Base-by-base conservation (phyloP, 78 protist genomes). In the Cyanophora paradoxa region DNA sequence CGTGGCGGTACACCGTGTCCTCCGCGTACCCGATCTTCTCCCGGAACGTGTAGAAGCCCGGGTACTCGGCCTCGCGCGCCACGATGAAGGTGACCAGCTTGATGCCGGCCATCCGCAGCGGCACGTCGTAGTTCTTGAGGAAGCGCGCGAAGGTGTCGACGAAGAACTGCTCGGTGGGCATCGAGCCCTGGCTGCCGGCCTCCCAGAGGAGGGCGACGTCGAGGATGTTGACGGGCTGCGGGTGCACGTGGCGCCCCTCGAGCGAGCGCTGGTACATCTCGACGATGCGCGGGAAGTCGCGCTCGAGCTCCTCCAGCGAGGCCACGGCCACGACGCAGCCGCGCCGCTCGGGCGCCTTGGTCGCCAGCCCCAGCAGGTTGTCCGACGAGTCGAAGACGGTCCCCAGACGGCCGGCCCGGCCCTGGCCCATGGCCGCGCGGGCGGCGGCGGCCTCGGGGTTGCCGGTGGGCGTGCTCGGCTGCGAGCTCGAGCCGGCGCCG, bases 1-100 rank as follows among this genome's bases (percentile, higher is more conserved):
- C 46, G 81, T 92, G 87, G 76, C 98, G 76, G 44, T 84, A 81
- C 69, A 82, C 74, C 48, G 81, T 44, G 69, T 92, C 96, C 66
- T 89, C 90, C 33, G 24, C 33, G 87, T 80, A 86, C 57, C 70
- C 71, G 59, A 68, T 70, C 50, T 86, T 37, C 54, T 76, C 79
- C 30, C 92, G 69, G 88, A 85, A 93, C 26, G 97, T 87, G 81
- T 77, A 90, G 80, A 57, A 86, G 54, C 70, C 65, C 13, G 78
- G 59, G 69, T 24, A 56, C 75, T 44, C 46, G 14, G 64, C 22
- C 62, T 40, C 30, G 65, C 65, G 74, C 17, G 77, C 50, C 14
- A 73, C 64, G 41, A 80, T 1, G 66, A 68, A 50, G 65, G 69
- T 74, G 64, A 68, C 64, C 58, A 72, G 72, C 63, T 82, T 82